These are phyloP conservation scores for Botryobasidium botryosum DNA, from an alignment of 768 basidiomycete species.

Conservation along the genomic window DNA sequence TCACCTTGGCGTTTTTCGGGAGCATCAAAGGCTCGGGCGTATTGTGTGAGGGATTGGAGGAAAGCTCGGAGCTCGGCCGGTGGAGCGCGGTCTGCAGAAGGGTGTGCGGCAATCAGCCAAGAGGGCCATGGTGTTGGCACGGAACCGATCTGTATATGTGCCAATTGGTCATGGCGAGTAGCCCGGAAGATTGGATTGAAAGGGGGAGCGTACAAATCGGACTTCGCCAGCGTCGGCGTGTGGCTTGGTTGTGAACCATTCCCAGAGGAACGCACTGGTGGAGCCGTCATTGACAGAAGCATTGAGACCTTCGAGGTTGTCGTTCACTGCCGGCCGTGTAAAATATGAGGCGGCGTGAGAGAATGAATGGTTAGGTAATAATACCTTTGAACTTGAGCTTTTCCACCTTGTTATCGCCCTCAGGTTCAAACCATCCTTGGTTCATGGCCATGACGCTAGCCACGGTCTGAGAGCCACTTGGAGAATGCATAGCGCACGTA, in stretches of 20 bases:
- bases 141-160: conserved; percentile 51
- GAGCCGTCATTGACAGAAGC: conserved; percentile 76
- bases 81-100: conserved; percentile 38
- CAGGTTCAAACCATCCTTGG: conserved; percentile 51
- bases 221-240: conserved; percentile 63
- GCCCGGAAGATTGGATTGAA: neutral
- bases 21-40: conserved; percentile 52
- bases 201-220: conserved; percentile 40
- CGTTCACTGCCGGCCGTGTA: conserved; percentile 36
- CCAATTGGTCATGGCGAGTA: neutral
- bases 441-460: conserved; percentile 87
- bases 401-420: conserved; percentile 27
- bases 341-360: neutral
- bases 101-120: conserved; percentile 86
- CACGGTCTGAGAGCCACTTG: conserved; percentile 83
- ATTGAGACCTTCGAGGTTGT: conserved; percentile 66
- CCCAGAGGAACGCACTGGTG: conserved; percentile 90
- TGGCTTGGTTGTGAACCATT: conserved; percentile 74
- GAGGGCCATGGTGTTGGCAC: conserved; percentile 93
- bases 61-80: conserved; percentile 36
- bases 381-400: conserved; percentile 42
- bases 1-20: conserved; percentile 35
- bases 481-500: neutral
- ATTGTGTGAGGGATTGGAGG: conserved; percentile 40
- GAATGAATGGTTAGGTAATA: conserved; percentile 6